A percentile compares a stretch with the other conserved stretches of the same genome.
These are phyloP conservation scores for Fusarium sp. DNA, from an alignment of 2,329 filamentous ascomycete genomes.

Conservation along the genomic window DNA sequence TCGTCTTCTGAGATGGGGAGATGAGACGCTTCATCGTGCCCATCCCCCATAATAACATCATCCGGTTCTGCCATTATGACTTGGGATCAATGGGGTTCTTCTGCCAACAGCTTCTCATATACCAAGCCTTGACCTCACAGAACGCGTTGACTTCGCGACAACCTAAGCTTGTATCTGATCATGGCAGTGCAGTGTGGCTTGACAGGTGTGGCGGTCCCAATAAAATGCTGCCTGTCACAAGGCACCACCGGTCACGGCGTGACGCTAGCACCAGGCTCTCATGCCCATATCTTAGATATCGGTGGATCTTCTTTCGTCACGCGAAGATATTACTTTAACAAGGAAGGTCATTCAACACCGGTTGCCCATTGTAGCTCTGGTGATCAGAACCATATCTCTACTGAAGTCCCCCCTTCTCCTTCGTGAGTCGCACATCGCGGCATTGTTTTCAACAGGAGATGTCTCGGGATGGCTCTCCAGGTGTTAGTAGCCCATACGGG, in stretches of 20 bases:
- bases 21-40: conserved; percentile 53
- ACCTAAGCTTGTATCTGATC: conserved; percentile 1
- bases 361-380: conserved; percentile 25
- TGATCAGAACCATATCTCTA: conserved; percentile 28
- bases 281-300: conserved; percentile 27
- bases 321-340: conserved; percentile 41
- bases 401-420: conserved; percentile 23
- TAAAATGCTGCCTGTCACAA: conserved; percentile 49
- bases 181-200: conserved; percentile 41
- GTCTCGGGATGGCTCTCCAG: conserved; percentile 84
- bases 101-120: not conserved
- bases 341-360: conserved; percentile 27
- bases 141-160: conserved; percentile 19
- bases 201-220: conserved; percentile 38
- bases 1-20: conserved; percentile 76
- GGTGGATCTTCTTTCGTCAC: conserved; percentile 46
- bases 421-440: conserved; percentile 47
- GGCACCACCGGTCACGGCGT: conserved; percentile 52
- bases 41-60: conserved; percentile 48
- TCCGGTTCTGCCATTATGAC: conserved; percentile 48
- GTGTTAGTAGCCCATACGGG: conserved; percentile 95
- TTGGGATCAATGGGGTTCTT: not conserved
- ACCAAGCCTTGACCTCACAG: conserved; percentile 5
- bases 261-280: conserved; percentile 49
- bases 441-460: conserved; percentile 57